Conservation (phyloP, 805 yeast genomes). For the Vanderwaltozyma yarrowii region DNA sequence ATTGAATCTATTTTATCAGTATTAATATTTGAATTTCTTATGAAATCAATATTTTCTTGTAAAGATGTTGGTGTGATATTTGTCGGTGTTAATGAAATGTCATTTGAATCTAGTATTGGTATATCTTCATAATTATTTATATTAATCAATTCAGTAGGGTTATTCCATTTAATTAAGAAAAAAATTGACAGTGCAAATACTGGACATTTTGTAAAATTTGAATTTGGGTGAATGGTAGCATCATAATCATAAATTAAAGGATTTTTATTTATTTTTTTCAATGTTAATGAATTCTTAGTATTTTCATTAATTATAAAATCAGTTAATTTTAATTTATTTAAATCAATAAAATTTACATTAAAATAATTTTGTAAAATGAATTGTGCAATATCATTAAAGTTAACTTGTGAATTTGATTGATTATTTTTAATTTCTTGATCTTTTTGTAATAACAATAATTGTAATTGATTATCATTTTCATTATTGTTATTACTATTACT, state of each 20-base stretch:
- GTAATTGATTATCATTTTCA: too few species aligned
- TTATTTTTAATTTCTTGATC: not conserved
- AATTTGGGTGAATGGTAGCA: too few species aligned
- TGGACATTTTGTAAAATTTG: conserved; percentile 21
- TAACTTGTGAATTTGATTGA: too few species aligned
- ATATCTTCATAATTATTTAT: conserved; percentile 14
- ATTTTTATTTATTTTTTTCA: not conserved
- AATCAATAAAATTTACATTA: conserved; percentile 15
- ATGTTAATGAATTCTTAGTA: not conserved
- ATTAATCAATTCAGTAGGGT: conserved; percentile 17
- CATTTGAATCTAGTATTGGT: conserved; percentile 9
- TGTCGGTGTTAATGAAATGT: not conserved
- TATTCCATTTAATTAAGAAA: conserved; percentile 22
- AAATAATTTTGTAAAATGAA: conserved; percentile 22
- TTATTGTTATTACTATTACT: not conserved
- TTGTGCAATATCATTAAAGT: conserved; percentile 20
- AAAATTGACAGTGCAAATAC: conserved; percentile 24
- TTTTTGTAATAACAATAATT: too few species aligned
- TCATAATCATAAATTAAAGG: too few species aligned
- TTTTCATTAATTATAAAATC: not conserved
- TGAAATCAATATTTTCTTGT: too few species aligned
- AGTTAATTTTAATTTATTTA: not conserved
- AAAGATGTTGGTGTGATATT: not conserved
- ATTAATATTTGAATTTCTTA: not conserved
- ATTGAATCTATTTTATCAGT: conserved; percentile 10